phyloP scores from a whole-genome alignment of 768 basidiomycete species.

The Leucosporidium creatinivorum region DNA sequence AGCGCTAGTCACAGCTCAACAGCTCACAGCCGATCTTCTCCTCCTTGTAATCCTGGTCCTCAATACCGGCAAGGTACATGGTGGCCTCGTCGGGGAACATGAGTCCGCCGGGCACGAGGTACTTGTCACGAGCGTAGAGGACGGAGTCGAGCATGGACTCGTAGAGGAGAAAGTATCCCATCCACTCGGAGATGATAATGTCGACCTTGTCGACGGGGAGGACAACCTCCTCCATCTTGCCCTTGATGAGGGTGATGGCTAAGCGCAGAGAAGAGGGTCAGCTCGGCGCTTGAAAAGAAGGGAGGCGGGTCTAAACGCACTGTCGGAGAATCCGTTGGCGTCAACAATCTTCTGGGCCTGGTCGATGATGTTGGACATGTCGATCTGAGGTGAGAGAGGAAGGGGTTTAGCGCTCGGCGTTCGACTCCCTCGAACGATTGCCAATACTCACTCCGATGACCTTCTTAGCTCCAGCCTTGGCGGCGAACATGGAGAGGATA shows the following conservation, averaged over 20 bases:
- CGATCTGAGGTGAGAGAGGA: slow-evolving; percentile 56
- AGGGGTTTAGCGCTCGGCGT: not conserved
- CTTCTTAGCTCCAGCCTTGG: slow-evolving; percentile 39
- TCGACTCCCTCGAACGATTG: not conserved
- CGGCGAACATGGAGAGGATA: slow-evolving; percentile 53
- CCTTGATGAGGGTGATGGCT: slow-evolving; percentile 95
- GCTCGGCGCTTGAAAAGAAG: not conserved
- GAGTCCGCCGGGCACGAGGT: slow-evolving; percentile 75
- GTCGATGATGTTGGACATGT: slow-evolving; percentile 99
- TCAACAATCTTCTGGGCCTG: slow-evolving; percentile 96
- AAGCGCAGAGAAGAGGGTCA: not conserved
- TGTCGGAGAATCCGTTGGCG: slow-evolving; percentile 91
- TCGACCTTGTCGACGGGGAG: slow-evolving; percentile 88
- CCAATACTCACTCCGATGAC: slow-evolving; percentile 35
- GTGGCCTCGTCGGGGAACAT: slow-evolving; percentile 95
- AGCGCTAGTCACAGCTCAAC: not conserved
- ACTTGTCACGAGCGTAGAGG: slow-evolving; percentile 90
- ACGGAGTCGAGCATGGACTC: slow-evolving; percentile 99
- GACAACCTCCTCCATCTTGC: slow-evolving; percentile 88
- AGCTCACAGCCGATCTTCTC: slow-evolving; percentile 97
- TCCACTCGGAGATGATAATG: slow-evolving; percentile 99
- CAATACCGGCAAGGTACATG: slow-evolving; percentile 90
- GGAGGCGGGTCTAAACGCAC: slow-evolving; percentile 48
- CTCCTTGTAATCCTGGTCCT: slow-evolving; percentile 99
- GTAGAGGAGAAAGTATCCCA: slow-evolving; percentile 97